These are phyloP conservation scores for Ustilago lituana DNA, from an alignment of 1,284 basidiomycete species.

Conservation along the genomic window DNA sequence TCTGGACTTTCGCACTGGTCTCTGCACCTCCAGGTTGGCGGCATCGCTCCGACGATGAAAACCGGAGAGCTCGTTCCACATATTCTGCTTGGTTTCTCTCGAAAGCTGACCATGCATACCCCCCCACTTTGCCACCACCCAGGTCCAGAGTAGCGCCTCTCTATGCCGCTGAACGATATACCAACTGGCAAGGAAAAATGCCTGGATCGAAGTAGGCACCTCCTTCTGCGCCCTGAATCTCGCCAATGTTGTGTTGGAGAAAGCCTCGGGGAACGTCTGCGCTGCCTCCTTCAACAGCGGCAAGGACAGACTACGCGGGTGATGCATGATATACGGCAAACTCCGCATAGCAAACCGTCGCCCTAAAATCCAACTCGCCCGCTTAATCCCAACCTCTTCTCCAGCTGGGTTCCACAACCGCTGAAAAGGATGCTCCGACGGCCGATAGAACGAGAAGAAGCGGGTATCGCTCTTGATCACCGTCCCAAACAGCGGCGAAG, in stretches of 20 bases:
- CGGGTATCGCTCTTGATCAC: constrained; percentile 44
- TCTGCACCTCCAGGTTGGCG: constrained; percentile 7
- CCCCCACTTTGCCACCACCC: constrained; percentile 56
- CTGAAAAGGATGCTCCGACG: constrained; percentile 42
- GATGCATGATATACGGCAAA: constrained; percentile 69
- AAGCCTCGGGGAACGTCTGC: constrained; percentile 40
- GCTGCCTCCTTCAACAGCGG: constrained; percentile 61
- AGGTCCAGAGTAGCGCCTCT: constrained; percentile 57
- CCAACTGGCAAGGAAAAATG: constrained; percentile 56
- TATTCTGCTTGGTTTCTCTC: constrained; percentile 54
- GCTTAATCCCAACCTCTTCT: constrained; percentile 49
- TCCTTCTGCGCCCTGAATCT: constrained; percentile 59
- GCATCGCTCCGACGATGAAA: constrained; percentile 1
- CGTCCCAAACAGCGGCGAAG: constrained; percentile 48
- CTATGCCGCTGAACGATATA: constrained; percentile 55
- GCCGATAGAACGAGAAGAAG: constrained; percentile 34
- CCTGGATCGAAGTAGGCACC: constrained; percentile 67
- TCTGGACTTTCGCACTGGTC: constrained; percentile 24
- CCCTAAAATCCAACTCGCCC: constrained; percentile 42
- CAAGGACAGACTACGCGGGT: constrained; percentile 67
- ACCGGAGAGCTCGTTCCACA: constrained; percentile 68
- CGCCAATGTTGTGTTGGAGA: constrained; percentile 32
- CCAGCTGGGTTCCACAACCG: constrained; percentile 50
- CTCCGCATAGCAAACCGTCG: constrained; percentile 67
- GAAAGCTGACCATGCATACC: constrained; percentile 64